Evolutionary conservation across 2,329 filamentous ascomycete species (phyloP), one percentile per base, ranked within the genome.

Genomic region (Colletotrichum noveboracense): DNA sequence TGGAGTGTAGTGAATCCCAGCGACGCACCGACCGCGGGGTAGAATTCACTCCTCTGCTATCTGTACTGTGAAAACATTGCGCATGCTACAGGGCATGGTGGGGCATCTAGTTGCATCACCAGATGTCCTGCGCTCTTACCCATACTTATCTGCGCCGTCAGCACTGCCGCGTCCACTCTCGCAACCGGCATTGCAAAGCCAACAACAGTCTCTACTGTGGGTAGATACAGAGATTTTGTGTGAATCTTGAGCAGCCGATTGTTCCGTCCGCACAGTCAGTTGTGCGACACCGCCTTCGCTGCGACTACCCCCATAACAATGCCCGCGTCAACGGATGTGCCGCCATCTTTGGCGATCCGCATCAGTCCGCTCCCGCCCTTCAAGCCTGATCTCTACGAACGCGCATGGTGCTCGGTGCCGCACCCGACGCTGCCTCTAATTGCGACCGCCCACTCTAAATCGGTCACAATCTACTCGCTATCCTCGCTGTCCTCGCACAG

Each of bases 381-480:
- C 81, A 87, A 87, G 66, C 91, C 89, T 43, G 88, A 91, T 79
- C 88, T 93, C 61, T 89, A 90, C 80, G 89, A 93, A 79, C 95
- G 97, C 79, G 93, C 95, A 80, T 99, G 97, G 97, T 92, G 93
- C 78, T 95, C 95, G 24, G 88, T 93, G 74, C 95, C 96, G 2
- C 97, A 99, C 82, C 96, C 96, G 4, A 94, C 93, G 32, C 93
- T 97, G 24, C 96, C 97, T 5, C 91, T 98, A 76, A 89, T 98
- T 80, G 97, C 96, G 73, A 98, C 96, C 21, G 93, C 95, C 76
- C 95, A 96, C 85, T 93, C 94, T 74, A 98, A 97, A 82, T 93
- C 93, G 48, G 95, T 97, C 72, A 96, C 95, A 77, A 90, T 99
- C 80, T 98, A 97, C 89, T 98, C 95, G 66, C 92, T 98, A 66